These are phyloP conservation scores for Malania oleifera DNA, from an alignment of 164 flowering plant species.

Conservation along the genomic window DNA sequence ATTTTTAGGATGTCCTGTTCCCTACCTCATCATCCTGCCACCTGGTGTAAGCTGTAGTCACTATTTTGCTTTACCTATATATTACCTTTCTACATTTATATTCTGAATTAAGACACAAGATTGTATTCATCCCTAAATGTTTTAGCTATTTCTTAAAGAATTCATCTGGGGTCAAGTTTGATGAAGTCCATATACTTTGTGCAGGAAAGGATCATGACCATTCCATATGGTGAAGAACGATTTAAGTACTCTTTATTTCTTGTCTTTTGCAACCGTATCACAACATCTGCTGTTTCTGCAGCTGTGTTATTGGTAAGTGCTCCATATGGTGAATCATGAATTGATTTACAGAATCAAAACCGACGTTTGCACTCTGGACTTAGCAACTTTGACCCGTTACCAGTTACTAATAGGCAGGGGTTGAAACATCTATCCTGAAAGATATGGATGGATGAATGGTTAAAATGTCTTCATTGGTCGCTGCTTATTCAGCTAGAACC, in stretches of 20 bases:
- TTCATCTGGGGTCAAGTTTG: not conserved
- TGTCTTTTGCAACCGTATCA: slow-evolving; percentile 91
- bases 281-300: slow-evolving; percentile 89
- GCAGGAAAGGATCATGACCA: slow-evolving; percentile 98
- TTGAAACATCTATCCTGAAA: not conserved
- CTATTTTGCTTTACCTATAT: no score
- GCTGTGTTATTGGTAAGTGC: slow-evolving; percentile 55
- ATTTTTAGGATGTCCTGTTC: no score
- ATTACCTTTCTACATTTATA: not conserved
- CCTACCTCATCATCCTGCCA: no score
- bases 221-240: slow-evolving; percentile 83
- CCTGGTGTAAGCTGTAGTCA: no score
- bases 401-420: not conserved
- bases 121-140: not conserved
- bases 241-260: slow-evolving; percentile 85
- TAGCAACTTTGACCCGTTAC: not conserved
- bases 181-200: slow-evolving; percentile 3
- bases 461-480: not conserved
- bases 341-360: not conserved
- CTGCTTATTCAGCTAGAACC: slow-evolving; percentile 2
- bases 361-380: not conserved
- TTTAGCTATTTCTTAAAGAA: not conserved
- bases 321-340: not conserved
- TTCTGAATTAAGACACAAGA: not conserved
- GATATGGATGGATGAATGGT: not conserved